Conservation (phyloP, 2,329 filamentous ascomycete species). For the Penicillium capsulatum region DNA sequence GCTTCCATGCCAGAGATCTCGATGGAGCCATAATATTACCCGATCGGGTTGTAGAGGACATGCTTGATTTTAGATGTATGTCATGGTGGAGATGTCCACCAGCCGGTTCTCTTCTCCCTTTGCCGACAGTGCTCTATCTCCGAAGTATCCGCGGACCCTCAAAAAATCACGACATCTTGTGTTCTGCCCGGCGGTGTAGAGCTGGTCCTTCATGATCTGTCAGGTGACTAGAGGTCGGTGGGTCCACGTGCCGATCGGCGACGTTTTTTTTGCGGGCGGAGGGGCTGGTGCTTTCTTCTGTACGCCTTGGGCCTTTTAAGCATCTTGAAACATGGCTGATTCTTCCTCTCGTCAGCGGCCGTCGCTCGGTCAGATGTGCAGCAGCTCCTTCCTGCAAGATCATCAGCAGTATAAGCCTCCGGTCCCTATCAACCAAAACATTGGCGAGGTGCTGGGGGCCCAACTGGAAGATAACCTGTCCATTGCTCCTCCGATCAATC, state of each 20-base stretch:
- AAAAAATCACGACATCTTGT: too few relatives aligned
- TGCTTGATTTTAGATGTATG: too few relatives aligned
- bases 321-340: slow-evolving; percentile 25
- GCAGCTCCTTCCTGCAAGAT: slow-evolving; percentile 46
- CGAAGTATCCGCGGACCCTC: too few relatives aligned
- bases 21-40: too few relatives aligned
- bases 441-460: slow-evolving; percentile 35
- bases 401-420: slow-evolving; percentile 48
- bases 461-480: slow-evolving; percentile 28
- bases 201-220: not conserved
- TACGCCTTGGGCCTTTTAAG: not conserved
- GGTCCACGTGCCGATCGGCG: slow-evolving; percentile 6
- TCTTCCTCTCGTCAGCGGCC: slow-evolving; percentile 38
- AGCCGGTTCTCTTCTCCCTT: too few relatives aligned
- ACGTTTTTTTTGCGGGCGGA: not conserved
- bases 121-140: too few relatives aligned
- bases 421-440: slow-evolving; percentile 32
- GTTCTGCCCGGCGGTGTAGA: not conserved
- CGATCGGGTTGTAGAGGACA: too few relatives aligned
- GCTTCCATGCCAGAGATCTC: too few relatives aligned
- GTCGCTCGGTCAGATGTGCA: slow-evolving; percentile 42
- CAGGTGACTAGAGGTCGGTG: slow-evolving; percentile 1
- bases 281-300: not conserved
- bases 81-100: too few relatives aligned
- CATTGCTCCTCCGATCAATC: slow-evolving; percentile 25